A percentile compares a stretch with the other conserved stretches of the same genome.
Evolutionary conservation across 495 filamentous ascomycete genomes (phyloP).

Genomic region (Zalerion maritima): DNA sequence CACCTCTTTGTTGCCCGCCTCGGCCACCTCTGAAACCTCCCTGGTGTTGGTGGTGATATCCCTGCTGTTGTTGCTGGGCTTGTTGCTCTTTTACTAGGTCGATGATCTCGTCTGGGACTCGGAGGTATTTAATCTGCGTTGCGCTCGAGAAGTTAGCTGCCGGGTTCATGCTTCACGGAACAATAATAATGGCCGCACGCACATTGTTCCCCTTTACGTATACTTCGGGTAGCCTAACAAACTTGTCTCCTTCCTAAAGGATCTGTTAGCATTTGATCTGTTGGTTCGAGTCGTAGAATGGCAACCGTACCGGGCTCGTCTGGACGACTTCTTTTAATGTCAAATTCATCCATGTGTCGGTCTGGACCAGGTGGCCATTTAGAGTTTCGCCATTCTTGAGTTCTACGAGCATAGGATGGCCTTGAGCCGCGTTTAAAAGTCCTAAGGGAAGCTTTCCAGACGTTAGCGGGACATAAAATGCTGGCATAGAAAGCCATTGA

Average conservation of each 20-base stretch:
- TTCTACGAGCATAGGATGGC: constrained; percentile 98
- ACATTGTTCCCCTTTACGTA: constrained; percentile 97
- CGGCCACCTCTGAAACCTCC: constrained; percentile 48
- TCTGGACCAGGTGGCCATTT: constrained; percentile 88
- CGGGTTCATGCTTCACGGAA: too few species aligned
- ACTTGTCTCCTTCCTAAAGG: constrained; percentile 70
- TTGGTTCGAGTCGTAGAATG: neutral
- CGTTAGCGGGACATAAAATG: too few species aligned
- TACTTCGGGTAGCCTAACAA: constrained; percentile 78
- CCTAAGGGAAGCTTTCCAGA: constrained; percentile 90
- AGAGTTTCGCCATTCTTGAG: constrained; percentile 97
- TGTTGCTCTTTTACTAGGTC: constrained; percentile 86
- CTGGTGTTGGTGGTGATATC: too few species aligned
- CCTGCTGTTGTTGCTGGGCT: constrained; percentile 44
- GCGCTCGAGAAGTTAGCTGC: neutral
- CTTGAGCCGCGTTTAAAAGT: constrained; percentile 85
- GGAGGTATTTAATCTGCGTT: constrained; percentile 88
- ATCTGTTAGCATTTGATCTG: constrained; percentile 5
- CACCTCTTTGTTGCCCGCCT: constrained; percentile 51
- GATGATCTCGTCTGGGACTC: constrained; percentile 89
- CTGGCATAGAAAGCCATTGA: too few species aligned
- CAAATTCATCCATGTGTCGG: constrained; percentile 99
- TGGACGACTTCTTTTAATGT: constrained; percentile 96
- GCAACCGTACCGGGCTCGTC: constrained; percentile 53
- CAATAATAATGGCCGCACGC: constrained; percentile 15